Evolutionary conservation across 2,329 filamentous ascomycete genomes (phyloP), one percentile per base, ranked within the genome.

Genomic region (Cladosporium sp.): DNA sequence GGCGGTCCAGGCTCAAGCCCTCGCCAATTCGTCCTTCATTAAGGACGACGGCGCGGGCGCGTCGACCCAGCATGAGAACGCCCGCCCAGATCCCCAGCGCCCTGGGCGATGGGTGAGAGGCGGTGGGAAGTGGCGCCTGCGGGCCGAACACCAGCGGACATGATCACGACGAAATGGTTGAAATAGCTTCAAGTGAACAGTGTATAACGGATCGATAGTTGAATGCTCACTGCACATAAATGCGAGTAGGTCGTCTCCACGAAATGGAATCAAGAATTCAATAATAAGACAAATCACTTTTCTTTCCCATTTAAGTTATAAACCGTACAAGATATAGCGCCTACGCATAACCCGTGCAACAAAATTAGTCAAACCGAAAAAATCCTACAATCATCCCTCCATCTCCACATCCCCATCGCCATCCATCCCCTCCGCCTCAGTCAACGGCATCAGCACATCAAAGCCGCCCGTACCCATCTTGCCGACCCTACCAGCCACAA

Each of bases 401-500:
- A 59, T 60, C 41, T 63, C 58, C 4, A 59, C 57, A 55, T 63
- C 60, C 3, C 49, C 49, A 22, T 52, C 49, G 9, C 37, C 43
- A 14, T 45, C 49, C n/a, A 33, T 31, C 10, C 31, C 19, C 43
- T 52, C 49, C 2, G 37, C 42, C 42, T 42, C 37, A 9, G 42
- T 52, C 7, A 52, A 22, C 4, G 46, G 46, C 46, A 49, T 49
- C 14, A 96, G 76, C 41, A 98, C 85, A 73, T 97, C 91, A 71
- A 97, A 97, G 16, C 86, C 82, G 37, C 93, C 93, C 1, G 93
- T 98, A 46, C 93, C 93, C 55, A 95, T 83, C 60, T 81, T 86
- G 45, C 89, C 86, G 55, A 93, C 76, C 64, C 83, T 82, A 13
- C 95, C 93, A 67, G 93, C 84, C 45, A 97, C 91, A 63, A 98